These are phyloP conservation scores for Tephrocybe rancida DNA, from an alignment of 768 basidiomycete genomes.

Conservation along the genomic window DNA sequence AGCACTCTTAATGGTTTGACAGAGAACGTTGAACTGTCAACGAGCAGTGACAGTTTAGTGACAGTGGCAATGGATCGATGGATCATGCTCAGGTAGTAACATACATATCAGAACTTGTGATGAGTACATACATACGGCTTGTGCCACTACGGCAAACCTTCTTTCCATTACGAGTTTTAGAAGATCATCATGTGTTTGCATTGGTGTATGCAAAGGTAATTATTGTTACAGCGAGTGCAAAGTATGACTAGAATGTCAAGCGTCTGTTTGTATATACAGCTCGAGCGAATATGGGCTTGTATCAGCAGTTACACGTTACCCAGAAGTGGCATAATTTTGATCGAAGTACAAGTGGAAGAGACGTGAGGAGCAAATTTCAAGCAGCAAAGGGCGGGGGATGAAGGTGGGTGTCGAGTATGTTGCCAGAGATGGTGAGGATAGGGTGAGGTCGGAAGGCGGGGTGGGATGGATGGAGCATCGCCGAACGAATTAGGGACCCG, in stretches of 20 bases:
- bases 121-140: too few species aligned
- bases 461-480: slow-evolving; percentile 1
- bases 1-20: too few species aligned
- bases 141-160: too few species aligned
- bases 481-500: slow-evolving; percentile 16
- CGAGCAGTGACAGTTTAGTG: too few species aligned
- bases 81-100: too few species aligned
- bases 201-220: background rate
- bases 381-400: background rate
- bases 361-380: slow-evolving; percentile 2
- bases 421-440: slow-evolving; percentile 22
- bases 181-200: background rate
- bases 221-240: slow-evolving; percentile 13
- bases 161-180: too few species aligned
- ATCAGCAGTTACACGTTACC: slow-evolving; percentile 7
- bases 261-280: slow-evolving; percentile 18
- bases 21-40: too few species aligned
- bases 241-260: slow-evolving; percentile 7
- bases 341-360: slow-evolving; percentile 3
- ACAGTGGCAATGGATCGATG: too few species aligned
- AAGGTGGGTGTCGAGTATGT: slow-evolving; percentile 15
- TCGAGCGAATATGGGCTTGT: slow-evolving; percentile 10
- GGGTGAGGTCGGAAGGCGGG: slow-evolving; percentile 21
- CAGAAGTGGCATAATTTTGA: slow-evolving; percentile 10
- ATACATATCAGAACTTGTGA: too few species aligned